Conservation (phyloP, 352 stramenopile species). For the Phytophthora podocarpi region DNA sequence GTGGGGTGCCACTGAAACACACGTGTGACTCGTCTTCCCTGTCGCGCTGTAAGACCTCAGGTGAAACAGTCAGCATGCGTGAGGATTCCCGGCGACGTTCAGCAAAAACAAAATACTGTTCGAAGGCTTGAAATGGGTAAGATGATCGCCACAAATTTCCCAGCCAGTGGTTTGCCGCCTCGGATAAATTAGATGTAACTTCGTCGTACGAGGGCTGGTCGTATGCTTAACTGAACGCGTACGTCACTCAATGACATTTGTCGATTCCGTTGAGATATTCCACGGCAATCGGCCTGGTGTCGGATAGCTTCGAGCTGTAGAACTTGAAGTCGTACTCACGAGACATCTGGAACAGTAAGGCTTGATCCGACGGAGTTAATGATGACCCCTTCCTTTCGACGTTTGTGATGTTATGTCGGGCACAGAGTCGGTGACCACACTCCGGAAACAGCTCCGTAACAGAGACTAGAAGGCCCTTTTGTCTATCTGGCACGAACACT, state of each 20-base stretch:
- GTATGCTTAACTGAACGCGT: background rate
- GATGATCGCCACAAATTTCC: background rate
- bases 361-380: background rate
- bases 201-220: background rate
- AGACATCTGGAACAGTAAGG: background rate
- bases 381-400: background rate
- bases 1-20: too few species aligned
- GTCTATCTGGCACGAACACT: slow-evolving; percentile 1
- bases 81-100: too few species aligned
- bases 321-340: slow-evolving; percentile 4
- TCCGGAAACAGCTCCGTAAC: background rate
- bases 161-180: background rate
- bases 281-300: background rate
- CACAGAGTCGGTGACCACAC: background rate
- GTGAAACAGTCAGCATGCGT: too few species aligned
- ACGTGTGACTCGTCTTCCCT: too few species aligned
- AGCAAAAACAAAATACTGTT: slow-evolving; percentile 1
- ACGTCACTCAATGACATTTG: slow-evolving; percentile 3
- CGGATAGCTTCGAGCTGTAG: slow-evolving; percentile 3
- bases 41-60: too few species aligned
- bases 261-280: background rate
- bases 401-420: background rate
- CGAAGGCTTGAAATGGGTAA: background rate
- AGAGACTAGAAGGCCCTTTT: slow-evolving; percentile 1
- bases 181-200: background rate